Percentiles rank a stretch among this genome's conserved stretches.
phyloP scores from a whole-genome alignment of 306 rosid species.

The Cucurbita argyrosperma region DNA sequence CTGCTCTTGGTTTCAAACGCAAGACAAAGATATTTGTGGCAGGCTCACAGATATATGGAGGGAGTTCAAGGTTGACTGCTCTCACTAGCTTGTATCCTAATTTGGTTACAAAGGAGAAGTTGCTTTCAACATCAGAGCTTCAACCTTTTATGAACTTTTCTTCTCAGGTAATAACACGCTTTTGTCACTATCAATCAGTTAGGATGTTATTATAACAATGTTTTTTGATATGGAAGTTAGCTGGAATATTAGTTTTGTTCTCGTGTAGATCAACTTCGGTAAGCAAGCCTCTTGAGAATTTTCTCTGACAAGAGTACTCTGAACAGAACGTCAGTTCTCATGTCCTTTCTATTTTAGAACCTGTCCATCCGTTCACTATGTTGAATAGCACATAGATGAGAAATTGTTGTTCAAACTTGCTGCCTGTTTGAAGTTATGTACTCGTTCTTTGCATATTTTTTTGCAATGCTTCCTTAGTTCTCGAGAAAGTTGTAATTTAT shows the following conservation, averaged over 20 bases:
- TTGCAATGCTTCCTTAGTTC: not conserved
- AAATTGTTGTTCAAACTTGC: not conserved
- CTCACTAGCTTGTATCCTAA: conserved; percentile 79
- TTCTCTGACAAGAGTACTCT: not conserved
- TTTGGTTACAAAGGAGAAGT: conserved; percentile 82
- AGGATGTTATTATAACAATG: not conserved
- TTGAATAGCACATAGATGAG: not conserved
- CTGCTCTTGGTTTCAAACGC: conserved; percentile 91
- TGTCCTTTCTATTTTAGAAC: not conserved
- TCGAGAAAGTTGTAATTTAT: not conserved
- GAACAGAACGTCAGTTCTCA: not conserved
- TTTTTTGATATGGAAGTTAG: not conserved
- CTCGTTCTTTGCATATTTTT: not conserved
- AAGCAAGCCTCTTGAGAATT: not conserved
- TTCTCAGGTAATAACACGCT: conserved; percentile 57
- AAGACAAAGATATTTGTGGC: conserved; percentile 74
- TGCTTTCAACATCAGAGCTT: conserved; percentile 61
- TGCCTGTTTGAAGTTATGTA: not conserved
- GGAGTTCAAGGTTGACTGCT: conserved; percentile 55
- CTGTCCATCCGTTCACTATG: not conserved
- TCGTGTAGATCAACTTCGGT: not conserved
- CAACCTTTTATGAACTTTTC: conserved; percentile 72
- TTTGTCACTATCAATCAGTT: not conserved
- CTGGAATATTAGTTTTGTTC: not conserved
- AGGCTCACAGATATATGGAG: conserved; percentile 89